Evolutionary conservation across 768 basidiomycete genomes (phyloP).

Genomic region (Tylopilus subfusipes): DNA sequence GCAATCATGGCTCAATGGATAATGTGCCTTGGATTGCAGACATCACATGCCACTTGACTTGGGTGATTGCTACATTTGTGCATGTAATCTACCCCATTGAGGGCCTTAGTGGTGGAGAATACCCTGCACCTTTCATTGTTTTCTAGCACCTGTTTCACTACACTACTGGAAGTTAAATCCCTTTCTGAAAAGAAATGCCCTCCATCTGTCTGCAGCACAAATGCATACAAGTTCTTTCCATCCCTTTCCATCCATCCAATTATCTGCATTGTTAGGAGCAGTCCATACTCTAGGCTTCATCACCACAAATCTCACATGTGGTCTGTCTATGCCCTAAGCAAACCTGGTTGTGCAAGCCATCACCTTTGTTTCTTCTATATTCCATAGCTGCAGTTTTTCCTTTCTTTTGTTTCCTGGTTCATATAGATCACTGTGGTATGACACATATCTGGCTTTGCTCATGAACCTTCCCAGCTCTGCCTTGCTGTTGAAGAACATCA

Average conservation of each 20-base stretch:
- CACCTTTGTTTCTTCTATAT: not conserved
- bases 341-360: conserved; percentile 1
- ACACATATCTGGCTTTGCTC: not conserved
- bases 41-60: not conserved
- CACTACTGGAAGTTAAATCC: too few species aligned
- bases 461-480: not conserved
- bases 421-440: not conserved
- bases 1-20: not conserved
- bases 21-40: not conserved
- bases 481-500: not conserved
- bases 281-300: not conserved
- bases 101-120: too few species aligned
- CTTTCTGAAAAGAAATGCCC: too few species aligned
- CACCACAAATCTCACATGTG: not conserved
- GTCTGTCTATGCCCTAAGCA: not conserved
- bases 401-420: not conserved
- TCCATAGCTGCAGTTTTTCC: not conserved
- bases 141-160: not conserved
- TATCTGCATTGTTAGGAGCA: not conserved
- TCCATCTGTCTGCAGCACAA: not conserved
- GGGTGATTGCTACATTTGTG: not conserved
- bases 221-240: not conserved
- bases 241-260: conserved; percentile 7
- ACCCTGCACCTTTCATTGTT: not conserved
- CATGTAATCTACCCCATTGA: not conserved